phyloP scores from a whole-genome alignment of 345 rosid genomes.

The Chamaenerion angustifolium region DNA sequence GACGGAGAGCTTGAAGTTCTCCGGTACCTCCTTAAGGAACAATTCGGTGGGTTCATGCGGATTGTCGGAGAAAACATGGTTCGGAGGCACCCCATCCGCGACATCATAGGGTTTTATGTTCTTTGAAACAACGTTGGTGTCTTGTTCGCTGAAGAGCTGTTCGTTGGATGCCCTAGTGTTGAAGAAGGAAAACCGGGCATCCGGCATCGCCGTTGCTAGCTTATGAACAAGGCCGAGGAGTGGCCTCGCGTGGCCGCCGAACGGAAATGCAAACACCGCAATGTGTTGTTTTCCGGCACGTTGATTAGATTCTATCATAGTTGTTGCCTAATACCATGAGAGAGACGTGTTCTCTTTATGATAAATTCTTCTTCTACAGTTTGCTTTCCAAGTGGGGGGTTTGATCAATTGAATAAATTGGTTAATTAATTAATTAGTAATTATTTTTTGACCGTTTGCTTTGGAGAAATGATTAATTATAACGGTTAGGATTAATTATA shows the following conservation, averaged over 20 bases:
- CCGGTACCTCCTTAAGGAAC: constrained; percentile 26
- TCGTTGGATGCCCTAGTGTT: constrained; percentile 27
- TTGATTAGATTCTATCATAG: too few species aligned
- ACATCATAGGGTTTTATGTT: constrained; percentile 30
- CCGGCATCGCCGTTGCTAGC: constrained; percentile 30
- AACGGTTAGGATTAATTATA: too few species aligned
- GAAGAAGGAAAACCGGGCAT: constrained; percentile 38
- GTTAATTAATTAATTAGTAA: too few species aligned
- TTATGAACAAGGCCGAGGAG: constrained; percentile 27
- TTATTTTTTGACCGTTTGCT: too few species aligned
- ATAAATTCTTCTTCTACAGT: too few species aligned
- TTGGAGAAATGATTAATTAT: too few species aligned
- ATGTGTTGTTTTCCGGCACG: constrained; percentile 17
- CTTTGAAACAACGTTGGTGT: not conserved
- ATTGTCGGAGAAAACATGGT: constrained; percentile 12
- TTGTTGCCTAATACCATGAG: too few species aligned
- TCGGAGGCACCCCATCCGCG: constrained; percentile 15
- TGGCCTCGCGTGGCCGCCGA: constrained; percentile 37
- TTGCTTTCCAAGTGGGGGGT: too few species aligned
- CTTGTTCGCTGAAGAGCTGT: constrained; percentile 10
- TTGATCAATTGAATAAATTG: too few species aligned
- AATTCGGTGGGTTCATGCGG: constrained; percentile 32
- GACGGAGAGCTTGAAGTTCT: constrained; percentile 18
- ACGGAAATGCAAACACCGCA: constrained; percentile 49
- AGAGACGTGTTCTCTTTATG: too few species aligned